Evolutionary conservation across 1,139 yeast species (phyloP), one percentile per base, ranked within the genome.

Genomic region (Candida sp.): DNA sequence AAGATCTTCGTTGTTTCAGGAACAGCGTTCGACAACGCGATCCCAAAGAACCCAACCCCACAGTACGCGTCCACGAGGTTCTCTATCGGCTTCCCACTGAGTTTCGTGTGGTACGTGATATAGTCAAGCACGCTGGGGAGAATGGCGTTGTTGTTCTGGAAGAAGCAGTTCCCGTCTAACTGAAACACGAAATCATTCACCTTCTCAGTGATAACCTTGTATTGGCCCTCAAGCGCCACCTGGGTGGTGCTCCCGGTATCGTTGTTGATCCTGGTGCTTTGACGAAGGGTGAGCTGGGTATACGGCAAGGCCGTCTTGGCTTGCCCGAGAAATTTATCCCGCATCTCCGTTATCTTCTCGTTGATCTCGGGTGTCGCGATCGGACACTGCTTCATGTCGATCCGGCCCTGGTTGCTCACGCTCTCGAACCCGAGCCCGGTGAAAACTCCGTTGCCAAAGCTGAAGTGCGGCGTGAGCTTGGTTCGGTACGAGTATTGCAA

Each of bases 41-140:
- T 72, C 0, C 81, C 80, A 57, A 77, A 74, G 54, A 77, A 73
- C 1, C 82, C 82, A 4, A 77, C 72, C 1, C 82, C 82, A 60
- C 82, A 77, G 54, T 77, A 77, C 0, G 81, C 66, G 54, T 77
- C 82, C 5, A 77, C 63, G 35, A 77, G 57, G 54, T 73, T 65
- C 63, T 72, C 62, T 70, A 59, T 60, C 2, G 52, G 34, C 1
- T 48, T 25, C 1, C 49, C 51, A 4, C 52, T 48, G 5, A 38
- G 42, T 1, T 51, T 47, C 7, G 73, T 57, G 28, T 70, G 73
- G 41, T 58, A 53, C 32, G 66, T 60, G 7, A 77, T 61, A 47
- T 64, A 73, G 26, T 70, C 73, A 7, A 77, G 54, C 1, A 77
- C 69, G 1, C 57, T 54, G 0, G 81, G 77, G 22, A 77, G 57